Conservation (phyloP, 345 rosid species). For the Euphorbia lathyris region DNA sequence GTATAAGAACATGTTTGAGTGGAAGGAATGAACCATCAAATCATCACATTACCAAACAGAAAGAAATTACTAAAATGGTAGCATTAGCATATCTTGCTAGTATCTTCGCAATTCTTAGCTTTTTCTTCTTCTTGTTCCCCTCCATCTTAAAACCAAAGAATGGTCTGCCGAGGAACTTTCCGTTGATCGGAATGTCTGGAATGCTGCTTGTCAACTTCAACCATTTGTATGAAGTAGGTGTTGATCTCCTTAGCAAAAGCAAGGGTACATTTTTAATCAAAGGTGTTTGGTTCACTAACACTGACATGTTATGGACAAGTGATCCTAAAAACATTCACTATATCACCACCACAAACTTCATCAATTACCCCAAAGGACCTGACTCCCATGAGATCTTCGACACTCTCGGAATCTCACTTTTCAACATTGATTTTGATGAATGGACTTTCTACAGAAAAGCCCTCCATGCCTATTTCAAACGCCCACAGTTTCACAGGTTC, state of each 20-base stretch:
- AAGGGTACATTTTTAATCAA: not conserved
- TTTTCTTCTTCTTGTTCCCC: not conserved
- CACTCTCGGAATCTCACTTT: not conserved
- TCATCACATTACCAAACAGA: not conserved
- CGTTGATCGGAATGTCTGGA: not conserved
- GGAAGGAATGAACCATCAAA: too few relatives aligned
- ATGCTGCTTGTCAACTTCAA: not conserved
- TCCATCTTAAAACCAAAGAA: not conserved
- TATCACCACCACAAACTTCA: not conserved
- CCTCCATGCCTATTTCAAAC: not conserved
- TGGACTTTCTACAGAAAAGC: not conserved
- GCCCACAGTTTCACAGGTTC: not conserved
- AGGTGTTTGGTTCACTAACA: not conserved
- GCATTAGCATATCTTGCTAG: not conserved
- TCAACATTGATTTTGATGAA: not conserved
- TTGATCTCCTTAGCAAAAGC: not conserved
- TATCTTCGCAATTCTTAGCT: not conserved
- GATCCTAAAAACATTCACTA: conserved; percentile 1
- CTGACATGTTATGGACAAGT: not conserved
- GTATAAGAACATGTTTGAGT: too few relatives aligned
- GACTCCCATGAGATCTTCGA: not conserved
- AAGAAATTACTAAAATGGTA: not conserved
- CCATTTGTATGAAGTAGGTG: not conserved
- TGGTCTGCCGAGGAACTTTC: not conserved
- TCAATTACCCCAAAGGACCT: not conserved